Conservation (phyloP, 2,329 filamentous ascomycete genomes). For the Fusarium multiceps region DNA sequence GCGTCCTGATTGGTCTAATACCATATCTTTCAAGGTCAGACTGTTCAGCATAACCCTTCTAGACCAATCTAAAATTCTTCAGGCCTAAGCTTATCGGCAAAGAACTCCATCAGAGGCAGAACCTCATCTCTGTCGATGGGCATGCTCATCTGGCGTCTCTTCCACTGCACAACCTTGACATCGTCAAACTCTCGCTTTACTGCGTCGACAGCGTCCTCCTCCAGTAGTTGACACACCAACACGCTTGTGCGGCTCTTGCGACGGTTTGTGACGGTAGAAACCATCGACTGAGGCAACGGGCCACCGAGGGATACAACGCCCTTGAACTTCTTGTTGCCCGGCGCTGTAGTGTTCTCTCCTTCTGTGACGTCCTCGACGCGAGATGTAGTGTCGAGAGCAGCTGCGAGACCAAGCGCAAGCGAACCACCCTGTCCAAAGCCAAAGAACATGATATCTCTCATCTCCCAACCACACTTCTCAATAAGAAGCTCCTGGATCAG, state of each 20-base stretch:
- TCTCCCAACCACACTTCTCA: slow-evolving; percentile 67
- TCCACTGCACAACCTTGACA: slow-evolving; percentile 76
- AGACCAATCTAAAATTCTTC: slow-evolving; percentile 34
- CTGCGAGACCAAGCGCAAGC: slow-evolving; percentile 67
- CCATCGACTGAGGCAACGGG: slow-evolving; percentile 64
- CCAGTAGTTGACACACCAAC: slow-evolving; percentile 70
- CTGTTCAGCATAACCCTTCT: neutral
- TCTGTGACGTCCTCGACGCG: slow-evolving; percentile 52
- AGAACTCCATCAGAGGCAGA: slow-evolving; percentile 87
- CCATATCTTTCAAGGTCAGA: neutral
- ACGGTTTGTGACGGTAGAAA: slow-evolving; percentile 57
- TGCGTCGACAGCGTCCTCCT: slow-evolving; percentile 70
- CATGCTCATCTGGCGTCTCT: slow-evolving; percentile 80
- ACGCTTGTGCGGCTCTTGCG: slow-evolving; percentile 72
- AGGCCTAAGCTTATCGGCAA: slow-evolving; percentile 69
- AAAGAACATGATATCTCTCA: slow-evolving; percentile 70
- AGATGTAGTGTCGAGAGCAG: slow-evolving; percentile 54
- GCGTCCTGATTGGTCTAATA: neutral
- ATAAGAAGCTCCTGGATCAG: slow-evolving; percentile 65
- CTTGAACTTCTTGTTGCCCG: slow-evolving; percentile 52
- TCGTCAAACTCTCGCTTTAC: slow-evolving; percentile 74
- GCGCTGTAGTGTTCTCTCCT: slow-evolving; percentile 4
- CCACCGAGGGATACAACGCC: slow-evolving; percentile 74
- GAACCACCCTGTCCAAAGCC: slow-evolving; percentile 77
- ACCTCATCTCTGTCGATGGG: slow-evolving; percentile 86